Base-by-base conservation (phyloP, 2,329 filamentous ascomycete species). In the Neonectria punicea region DNA sequence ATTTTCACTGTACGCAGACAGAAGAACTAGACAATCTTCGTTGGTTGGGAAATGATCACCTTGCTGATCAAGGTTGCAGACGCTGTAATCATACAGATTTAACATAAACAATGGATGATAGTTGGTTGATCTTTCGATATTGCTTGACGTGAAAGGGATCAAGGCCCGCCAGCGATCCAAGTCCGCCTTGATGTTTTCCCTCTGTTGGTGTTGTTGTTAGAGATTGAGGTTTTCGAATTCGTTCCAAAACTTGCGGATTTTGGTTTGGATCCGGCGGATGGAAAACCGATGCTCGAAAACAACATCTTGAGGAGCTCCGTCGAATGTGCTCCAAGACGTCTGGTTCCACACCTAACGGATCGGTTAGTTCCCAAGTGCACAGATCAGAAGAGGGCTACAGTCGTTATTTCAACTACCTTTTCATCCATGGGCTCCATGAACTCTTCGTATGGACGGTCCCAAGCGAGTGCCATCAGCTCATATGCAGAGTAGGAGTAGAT, bases 91-190 rank as follows among this genome's bases (percentile, higher is more conserved):
- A 13, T 53, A 53, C 1, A 32, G 25, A 5, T 53, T 53, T n/a
- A 53, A 13, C 50, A 53, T 53, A 10, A 30, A 18, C 16, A 43
- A 10, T 4, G 41, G 41, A 18, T 43, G 41, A 11, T 43, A 43
- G 41, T 43, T 43, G 16, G 41, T 43, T 43, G 41, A 43, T 20
- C n/a, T 43, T 11, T 43, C 41, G 8, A 43, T 43, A 11, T 43
- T 43, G 41, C 41, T 43, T 11, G 41, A 43, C 41, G 41, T 32
- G 16, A 53, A 32, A n/a, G 50, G 50, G 50, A 53, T 53, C 50
- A 53, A n/a, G 14, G 50, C 50, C 13, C 30, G 25, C 50, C 50
- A 53, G 3, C n/a, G 50, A 28, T 53, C 50, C n/a, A 53, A 5
- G 22, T 53, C 50, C 10, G 50, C 32, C 16, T 32, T 28, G 6